These are phyloP conservation scores for Taxawa tesnikishii DNA, from an alignment of 2,329 filamentous ascomycete species.

Conservation along the genomic window DNA sequence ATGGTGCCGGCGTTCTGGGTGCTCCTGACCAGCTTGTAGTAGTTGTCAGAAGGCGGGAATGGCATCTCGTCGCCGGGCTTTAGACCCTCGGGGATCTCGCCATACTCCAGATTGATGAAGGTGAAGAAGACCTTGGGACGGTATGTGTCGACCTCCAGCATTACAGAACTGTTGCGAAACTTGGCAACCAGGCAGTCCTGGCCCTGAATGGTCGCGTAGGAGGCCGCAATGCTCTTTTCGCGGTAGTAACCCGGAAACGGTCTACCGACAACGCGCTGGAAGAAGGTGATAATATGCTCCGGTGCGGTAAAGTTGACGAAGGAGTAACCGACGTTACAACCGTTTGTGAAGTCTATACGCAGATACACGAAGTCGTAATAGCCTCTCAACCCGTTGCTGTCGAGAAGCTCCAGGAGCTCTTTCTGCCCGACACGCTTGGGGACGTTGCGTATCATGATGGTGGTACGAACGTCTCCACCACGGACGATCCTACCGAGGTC, in stretches of 20 bases:
- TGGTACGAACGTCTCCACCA: conserved; percentile 38
- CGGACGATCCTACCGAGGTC: conserved; percentile 22
- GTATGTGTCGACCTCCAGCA: conserved; percentile 72
- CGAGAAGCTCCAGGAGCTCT: conserved; percentile 61
- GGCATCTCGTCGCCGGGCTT: conserved; percentile 55
- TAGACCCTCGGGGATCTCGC: conserved; percentile 23
- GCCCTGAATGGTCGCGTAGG: conserved; percentile 95
- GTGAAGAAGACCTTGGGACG: conserved; percentile 68
- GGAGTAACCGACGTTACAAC: conserved; percentile 74
- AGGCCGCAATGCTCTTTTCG: conserved; percentile 78
- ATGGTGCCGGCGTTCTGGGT: conserved; percentile 78
- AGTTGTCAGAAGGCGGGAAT: conserved; percentile 72
- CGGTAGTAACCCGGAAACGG: conserved; percentile 68
- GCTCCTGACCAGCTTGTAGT: conserved; percentile 75
- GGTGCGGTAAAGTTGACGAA: conserved; percentile 91
- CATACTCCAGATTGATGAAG: conserved; percentile 38
- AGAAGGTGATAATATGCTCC: conserved; percentile 53
- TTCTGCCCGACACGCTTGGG: conserved; percentile 70
- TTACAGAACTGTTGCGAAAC: conserved; percentile 92
- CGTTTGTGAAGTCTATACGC: conserved; percentile 52
- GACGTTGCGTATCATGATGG: conserved; percentile 83
- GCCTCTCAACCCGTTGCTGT: conserved; percentile 58
- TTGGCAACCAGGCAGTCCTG: conserved; percentile 85
- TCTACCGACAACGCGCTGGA: conserved; percentile 7
- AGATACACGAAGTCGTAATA: conserved; percentile 94